Base-by-base conservation (phyloP, 108 stramenopile genomes). In the Skeletonema costatum region DNA sequence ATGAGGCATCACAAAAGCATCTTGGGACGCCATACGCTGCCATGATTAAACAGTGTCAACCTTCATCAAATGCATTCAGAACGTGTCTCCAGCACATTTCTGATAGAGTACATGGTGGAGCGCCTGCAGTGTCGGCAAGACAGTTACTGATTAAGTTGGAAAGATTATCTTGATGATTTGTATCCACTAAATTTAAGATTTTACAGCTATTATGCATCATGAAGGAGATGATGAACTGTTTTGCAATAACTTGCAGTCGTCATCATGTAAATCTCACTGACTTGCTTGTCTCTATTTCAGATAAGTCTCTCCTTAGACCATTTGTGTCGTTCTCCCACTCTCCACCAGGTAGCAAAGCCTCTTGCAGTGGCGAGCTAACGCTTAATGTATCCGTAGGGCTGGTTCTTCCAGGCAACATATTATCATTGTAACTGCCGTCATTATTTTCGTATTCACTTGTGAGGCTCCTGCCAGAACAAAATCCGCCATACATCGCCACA, bases 401-500 rank as follows among this genome's bases (percentile, higher is more conserved):
- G 0, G 4, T 56, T 56, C 53, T 19, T 10, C 53, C 53, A 9
- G 53, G 53, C 25, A 56, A 10, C 8, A 56, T 12, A 4, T 7
- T 29, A 25, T 8, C 25, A 25, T 21, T 51, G 50, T 50, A 50
- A 17, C 48, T 50, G 38, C 38, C 6, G 51, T 56, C 53, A 25
- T 10, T 56, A 25, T 10, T 25, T n/a, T 56, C 53, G 53, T 56
- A 56, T 56, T 56, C 53, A 56, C 53, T 25, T 7, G 53, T 67
- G 25, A 33, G 30, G 10, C 75, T 76, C n/a, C 60, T 76, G 14
- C 75, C 75, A 60, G 75, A 46, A 66, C 75, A 76, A 61, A 38
- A 62, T 12, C 39, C 60, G 2, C 75, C 75, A 70, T 94, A 97
- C 16, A 78, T 63, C 5, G 68, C 53, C 35, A 78, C 76, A 14